phyloP scores from a whole-genome alignment of 225 moss, liverwort and hornwort species.

The Climacium dendroides region DNA sequence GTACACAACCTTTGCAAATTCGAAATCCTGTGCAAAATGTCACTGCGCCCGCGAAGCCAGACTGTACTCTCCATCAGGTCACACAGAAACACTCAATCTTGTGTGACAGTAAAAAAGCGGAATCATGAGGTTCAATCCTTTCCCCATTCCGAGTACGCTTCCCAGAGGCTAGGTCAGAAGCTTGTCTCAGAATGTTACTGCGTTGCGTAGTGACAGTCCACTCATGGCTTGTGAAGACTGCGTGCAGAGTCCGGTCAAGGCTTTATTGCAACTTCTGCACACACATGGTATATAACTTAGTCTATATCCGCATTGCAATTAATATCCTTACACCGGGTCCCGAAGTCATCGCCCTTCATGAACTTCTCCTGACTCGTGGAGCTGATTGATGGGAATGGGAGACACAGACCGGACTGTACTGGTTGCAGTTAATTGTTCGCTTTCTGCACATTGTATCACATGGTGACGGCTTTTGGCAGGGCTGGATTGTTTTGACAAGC shows the following conservation, averaged over 20 bases:
- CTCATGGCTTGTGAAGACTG: background rate
- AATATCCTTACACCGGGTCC: background rate
- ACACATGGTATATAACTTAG: background rate
- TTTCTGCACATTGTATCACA: background rate
- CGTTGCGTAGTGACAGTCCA: background rate
- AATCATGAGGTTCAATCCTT: background rate
- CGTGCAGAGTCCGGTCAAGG: background rate
- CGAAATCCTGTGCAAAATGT: background rate
- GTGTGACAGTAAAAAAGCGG: background rate
- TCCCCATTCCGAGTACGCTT: background rate
- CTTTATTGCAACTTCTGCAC: background rate
- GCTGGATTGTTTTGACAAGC: background rate
- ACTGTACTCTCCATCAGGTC: background rate
- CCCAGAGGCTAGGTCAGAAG: background rate
- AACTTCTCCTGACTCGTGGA: background rate
- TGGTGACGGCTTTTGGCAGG: background rate
- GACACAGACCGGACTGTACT: background rate
- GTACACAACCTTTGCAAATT: background rate
- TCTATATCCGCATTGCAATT: background rate
- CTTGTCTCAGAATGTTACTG: background rate
- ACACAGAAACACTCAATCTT: background rate
- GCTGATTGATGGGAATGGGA: slow-evolving; percentile 2
- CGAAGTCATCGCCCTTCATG: background rate
- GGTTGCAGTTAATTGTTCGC: background rate
- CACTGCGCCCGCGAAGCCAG: background rate